Base-by-base conservation (phyloP, 495 filamentous ascomycete genomes). In the Staphylotrichum tortipilum region DNA sequence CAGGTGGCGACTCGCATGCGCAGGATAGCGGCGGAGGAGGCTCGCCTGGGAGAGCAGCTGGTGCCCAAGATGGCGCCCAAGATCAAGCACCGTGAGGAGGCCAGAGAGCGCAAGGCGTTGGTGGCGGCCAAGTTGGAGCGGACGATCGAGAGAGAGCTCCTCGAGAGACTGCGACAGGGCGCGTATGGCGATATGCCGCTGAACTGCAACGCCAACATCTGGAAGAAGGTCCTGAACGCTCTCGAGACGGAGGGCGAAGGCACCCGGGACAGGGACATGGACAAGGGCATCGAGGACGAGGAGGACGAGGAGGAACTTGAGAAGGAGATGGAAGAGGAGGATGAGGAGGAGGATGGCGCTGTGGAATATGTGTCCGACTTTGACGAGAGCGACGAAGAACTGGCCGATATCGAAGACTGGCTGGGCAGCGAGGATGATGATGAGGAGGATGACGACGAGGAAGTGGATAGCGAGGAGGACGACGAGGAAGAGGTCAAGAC, bases 191-290 rank as follows among this genome's bases (percentile, higher is more conserved):
- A 96, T 62, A 78, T 85, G 62, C 92, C 94, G 34, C 68, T 98
- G 50, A 98, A 98, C 70, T 88, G 92, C 14, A 89, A 92, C 63
- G 87, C 94, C 66, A 74, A 73, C 12, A 89, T 98, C 53, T 98
- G 92, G 92, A 95, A 95, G 83, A 92, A 88, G 78, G 94, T 98
- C 22, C 76, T 98, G 39, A 82, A 83, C 37, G 90, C 89, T 2
- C 70, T 97, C 63, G 94, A 97, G 77, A 77, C 82, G 49, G 79
- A 81, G 56, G 89, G 90, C 21, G 87, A 92, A 62, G 92, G 84
- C 38, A 75, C 74, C 57, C 75, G 89, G 55, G 92, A 97, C 68
- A 80, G 86, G 70, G 91, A 96, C 64, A 61, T 90, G 62, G 91
- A 96, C 60, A 77, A 84, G 49, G 85, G 83, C 8, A 79, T 88